Conservation (phyloP, 139 green algal species). For the Chlorella sp. region DNA sequence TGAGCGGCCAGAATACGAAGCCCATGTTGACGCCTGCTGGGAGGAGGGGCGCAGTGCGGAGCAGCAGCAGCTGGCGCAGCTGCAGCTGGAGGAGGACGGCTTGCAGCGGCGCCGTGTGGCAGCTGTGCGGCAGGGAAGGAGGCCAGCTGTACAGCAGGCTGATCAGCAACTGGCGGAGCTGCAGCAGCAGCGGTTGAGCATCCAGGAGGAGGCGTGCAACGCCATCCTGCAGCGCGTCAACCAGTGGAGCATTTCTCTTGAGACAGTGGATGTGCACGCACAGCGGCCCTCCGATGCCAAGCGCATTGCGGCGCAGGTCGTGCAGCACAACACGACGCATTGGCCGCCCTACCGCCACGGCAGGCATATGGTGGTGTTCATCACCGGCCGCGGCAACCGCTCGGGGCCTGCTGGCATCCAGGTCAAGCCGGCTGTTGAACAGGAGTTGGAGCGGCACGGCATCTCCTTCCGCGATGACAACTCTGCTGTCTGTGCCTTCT, state of each 20-base stretch:
- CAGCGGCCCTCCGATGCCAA: background rate
- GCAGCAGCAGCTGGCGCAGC: no score
- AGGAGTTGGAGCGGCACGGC: background rate
- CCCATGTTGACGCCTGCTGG: no score
- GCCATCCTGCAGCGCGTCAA: background rate
- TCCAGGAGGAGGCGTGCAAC: background rate
- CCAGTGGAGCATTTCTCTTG: background rate
- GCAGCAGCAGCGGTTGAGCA: background rate
- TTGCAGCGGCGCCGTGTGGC: no score
- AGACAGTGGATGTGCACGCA: background rate
- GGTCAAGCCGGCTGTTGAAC: background rate
- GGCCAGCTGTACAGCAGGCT: no score
- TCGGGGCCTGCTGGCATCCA: background rate
- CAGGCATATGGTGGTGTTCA: background rate
- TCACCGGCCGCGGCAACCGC: background rate
- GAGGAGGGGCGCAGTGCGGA: no score
- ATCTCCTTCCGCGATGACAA: background rate
- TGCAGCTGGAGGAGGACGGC: no score
- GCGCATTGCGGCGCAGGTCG: background rate
- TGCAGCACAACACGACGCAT: background rate
- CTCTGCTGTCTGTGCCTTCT: background rate
- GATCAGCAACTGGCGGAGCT: background rate
- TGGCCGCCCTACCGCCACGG: slow-evolving; percentile 1
- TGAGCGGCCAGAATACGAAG: no score
- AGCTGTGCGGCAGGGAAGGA: no score